Base-by-base conservation (phyloP, 2,329 filamentous ascomycete genomes). In the Cordyceps cicadae region DNA sequence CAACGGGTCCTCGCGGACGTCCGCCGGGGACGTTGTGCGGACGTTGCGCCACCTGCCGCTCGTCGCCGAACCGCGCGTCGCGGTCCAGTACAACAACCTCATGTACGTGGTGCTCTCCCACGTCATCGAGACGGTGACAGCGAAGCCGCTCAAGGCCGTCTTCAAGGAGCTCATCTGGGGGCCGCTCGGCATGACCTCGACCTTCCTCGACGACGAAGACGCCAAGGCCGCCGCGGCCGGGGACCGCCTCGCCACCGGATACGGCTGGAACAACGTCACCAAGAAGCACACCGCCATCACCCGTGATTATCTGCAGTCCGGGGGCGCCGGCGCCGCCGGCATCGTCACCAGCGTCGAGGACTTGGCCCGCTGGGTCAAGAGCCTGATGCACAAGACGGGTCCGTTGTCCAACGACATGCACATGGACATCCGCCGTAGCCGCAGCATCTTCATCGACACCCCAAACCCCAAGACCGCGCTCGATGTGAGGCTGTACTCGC, bases 71-170 rank as follows among this genome's bases (percentile, higher is more conserved):
- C 52, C 77, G 4, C 71, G 80, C 3, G 70, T 71, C 0, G 69
- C 62, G 45, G 79, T 68, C 56, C 71, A 76, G 61, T 81, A 81
- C 63, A 74, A 69, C 64, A 80, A 81, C 64, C 69, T 76, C 54
- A 78, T 80, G 73, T 81, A 71, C 66, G 70, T 70, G 3, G 70
- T 70, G 3, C 70, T 71, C 1, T 72, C 72, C 14, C 69, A 79
- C 63, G 69, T 79, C 1, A 64, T 80, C 17, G 74, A 78, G 59
- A 70, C 63, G 0, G 60, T 76, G 1, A 71, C 69, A 0, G 70
- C 70, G 1, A 45, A 54, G 5, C 64, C 64, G n/a, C 68, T 79
- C 15, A 69, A 70, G 0, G 64, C 70, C 3, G 75, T 77, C 58
- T 67, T 79, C 3, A 67, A 68, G 3, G 63, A 70, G 21, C 63